A percentile compares a stretch with the other conserved stretches of the same genome.
phyloP scores from a whole-genome alignment of 2,329 filamentous ascomycete species.

The Fusarium odoratissimum region DNA sequence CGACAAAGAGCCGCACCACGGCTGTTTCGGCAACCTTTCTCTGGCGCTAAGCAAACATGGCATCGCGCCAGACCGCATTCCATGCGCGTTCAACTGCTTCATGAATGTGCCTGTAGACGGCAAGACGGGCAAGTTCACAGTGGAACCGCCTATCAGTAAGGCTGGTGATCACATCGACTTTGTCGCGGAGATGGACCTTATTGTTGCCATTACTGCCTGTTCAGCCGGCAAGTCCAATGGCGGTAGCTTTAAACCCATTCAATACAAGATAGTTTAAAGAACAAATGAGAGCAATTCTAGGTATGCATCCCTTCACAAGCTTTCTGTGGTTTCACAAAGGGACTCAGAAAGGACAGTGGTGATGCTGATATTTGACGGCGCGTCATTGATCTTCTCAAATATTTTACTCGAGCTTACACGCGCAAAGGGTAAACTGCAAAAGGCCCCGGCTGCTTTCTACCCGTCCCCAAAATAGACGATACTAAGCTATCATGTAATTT shows the following conservation, averaged over 20 bases:
- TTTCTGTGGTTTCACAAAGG: not conserved
- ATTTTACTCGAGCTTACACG: not conserved
- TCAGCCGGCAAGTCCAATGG: not conserved
- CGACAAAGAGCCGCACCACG: not conserved
- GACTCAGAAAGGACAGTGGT: not conserved
- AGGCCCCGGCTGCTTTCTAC: not conserved
- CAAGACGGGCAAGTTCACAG: not conserved
- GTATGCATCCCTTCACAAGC: not conserved
- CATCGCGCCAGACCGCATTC: not conserved
- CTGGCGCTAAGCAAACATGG: not conserved
- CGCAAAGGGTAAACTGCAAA: accelerated
- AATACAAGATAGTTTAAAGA: not conserved
- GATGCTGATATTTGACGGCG: not conserved
- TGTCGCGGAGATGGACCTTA: not conserved
- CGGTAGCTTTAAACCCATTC: not conserved
- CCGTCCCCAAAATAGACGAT: accelerated
- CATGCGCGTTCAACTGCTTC: not conserved
- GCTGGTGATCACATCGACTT: not conserved
- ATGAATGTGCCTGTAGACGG: not conserved
- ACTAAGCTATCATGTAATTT: accelerated
- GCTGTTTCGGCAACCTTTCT: not conserved
- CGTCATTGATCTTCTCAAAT: not conserved
- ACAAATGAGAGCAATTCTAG: not conserved
- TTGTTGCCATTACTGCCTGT: not conserved
- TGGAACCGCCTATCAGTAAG: not conserved